Evolutionary conservation across 2,329 filamentous ascomycete species (phyloP).

Genomic region (Pseudogymnoascus sp.): DNA sequence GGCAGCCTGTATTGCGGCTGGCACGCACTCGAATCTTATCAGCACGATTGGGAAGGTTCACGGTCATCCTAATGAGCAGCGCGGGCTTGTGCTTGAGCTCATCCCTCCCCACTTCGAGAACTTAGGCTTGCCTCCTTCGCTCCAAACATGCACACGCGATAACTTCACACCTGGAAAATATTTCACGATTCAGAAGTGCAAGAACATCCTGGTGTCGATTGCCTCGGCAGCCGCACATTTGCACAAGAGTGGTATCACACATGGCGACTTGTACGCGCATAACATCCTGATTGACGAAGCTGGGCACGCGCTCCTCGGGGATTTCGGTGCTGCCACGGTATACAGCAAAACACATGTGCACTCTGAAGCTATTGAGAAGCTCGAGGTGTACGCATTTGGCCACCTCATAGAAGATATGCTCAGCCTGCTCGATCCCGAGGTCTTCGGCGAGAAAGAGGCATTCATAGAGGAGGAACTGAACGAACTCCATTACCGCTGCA

Average conservation of each 20-base stretch:
- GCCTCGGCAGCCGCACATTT: constrained; percentile 39
- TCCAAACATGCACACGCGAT: constrained; percentile 42
- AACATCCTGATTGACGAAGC: constrained; percentile 38
- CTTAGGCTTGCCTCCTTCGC: constrained; percentile 38
- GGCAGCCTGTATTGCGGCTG: constrained; percentile 40
- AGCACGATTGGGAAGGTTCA: constrained; percentile 39
- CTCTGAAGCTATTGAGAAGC: constrained; percentile 31
- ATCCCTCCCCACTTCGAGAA: constrained; percentile 38
- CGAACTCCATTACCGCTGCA: constrained; percentile 26
- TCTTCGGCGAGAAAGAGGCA: constrained; percentile 24
- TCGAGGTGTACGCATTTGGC: constrained; percentile 43
- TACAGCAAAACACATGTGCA: constrained; percentile 29
- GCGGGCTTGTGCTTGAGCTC: constrained; percentile 42
- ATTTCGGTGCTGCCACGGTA: constrained; percentile 43
- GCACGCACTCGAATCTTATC: constrained; percentile 41
- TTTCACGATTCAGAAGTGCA: constrained; percentile 28
- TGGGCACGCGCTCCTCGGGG: constrained; percentile 40
- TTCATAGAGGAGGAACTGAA: constrained; percentile 24
- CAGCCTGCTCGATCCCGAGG: constrained; percentile 16
- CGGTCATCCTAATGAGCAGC: constrained; percentile 34
- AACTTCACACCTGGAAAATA: constrained; percentile 30
- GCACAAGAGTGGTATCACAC: constrained; percentile 37
- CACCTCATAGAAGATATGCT: constrained; percentile 42
- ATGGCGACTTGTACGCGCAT: constrained; percentile 44
- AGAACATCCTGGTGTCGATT: constrained; percentile 35